Percentiles rank a stretch among this genome's conserved stretches.
phyloP scores from a whole-genome alignment of 2,329 filamentous ascomycete species.

The Colletotrichum costaricense region DNA sequence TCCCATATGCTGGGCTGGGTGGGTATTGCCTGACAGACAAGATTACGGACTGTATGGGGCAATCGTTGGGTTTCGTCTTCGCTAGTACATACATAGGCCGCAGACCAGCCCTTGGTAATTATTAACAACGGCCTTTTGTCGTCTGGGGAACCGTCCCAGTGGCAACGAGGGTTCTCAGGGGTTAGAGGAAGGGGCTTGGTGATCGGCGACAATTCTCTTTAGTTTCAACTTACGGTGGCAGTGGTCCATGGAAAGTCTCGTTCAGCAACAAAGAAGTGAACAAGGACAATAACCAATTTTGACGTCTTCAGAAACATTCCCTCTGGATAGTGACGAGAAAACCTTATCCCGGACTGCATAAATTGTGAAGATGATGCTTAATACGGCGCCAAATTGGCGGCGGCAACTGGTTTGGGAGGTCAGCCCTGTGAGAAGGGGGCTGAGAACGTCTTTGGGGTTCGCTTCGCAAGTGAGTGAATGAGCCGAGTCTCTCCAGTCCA shows the following conservation, averaged over 20 bases:
- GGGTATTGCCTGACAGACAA: background rate
- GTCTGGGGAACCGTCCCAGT: conserved; percentile 24
- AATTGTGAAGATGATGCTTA: conserved; percentile 24
- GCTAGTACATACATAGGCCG: background rate
- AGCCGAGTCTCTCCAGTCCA: background rate
- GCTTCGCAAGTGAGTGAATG: background rate
- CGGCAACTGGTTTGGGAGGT: conserved; percentile 18
- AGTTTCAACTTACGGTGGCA: background rate
- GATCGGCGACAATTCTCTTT: background rate
- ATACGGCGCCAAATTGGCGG: conserved; percentile 27
- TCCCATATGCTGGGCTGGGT: background rate
- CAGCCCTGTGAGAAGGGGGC: conserved; percentile 24
- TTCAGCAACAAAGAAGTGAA: conserved; percentile 6
- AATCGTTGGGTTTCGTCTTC: background rate
- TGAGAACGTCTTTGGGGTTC: background rate
- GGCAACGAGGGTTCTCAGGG: conserved; percentile 17
- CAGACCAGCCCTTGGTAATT: background rate
- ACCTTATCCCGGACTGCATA: conserved; percentile 18
- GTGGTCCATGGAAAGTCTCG: background rate
- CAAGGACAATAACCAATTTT: background rate
- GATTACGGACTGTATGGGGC: conserved; percentile 6
- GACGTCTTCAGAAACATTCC: background rate
- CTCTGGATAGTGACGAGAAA: background rate
- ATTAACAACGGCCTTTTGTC: conserved; percentile 25
- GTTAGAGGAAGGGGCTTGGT: background rate